A percentile compares a stretch with the other conserved stretches of the same genome.
Evolutionary conservation across 306 rosid genomes (phyloP).

Genomic region (Vigna angularis): DNA sequence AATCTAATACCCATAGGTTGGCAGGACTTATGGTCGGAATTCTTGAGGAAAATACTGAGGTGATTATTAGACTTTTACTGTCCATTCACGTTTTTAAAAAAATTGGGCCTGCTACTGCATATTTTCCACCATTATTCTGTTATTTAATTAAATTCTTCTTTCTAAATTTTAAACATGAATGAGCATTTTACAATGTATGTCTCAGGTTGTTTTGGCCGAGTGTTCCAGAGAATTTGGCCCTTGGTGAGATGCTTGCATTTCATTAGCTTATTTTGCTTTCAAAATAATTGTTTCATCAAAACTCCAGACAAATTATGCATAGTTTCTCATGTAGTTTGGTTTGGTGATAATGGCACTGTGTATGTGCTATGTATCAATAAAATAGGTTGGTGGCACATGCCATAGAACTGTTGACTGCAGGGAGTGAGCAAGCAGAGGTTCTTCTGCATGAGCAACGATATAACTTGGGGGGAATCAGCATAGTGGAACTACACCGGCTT

Average conservation of each 20-base stretch:
- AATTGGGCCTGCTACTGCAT: constrained; percentile 15
- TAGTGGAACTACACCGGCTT: constrained; percentile 87
- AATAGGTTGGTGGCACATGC: constrained; percentile 95
- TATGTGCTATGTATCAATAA: constrained; percentile 49
- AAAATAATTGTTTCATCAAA: constrained; percentile 14
- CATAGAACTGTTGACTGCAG: constrained; percentile 82
- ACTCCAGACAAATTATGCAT: neutral
- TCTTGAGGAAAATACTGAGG: constrained; percentile 94
- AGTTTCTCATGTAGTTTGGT: constrained; percentile 30
- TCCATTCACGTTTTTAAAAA: constrained; percentile 2
- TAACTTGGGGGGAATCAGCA: constrained; percentile 89
- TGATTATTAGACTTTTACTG: constrained; percentile 37
- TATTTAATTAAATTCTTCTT: constrained; percentile 24
- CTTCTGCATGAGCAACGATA: constrained; percentile 76
- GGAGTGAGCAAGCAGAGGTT: constrained; percentile 86
- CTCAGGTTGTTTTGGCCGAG: constrained; percentile 94
- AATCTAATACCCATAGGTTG: constrained; percentile 63
- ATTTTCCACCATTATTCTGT: neutral
- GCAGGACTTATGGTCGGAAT: constrained; percentile 74
- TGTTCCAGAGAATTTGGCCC: constrained; percentile 93
- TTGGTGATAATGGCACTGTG: constrained; percentile 36
- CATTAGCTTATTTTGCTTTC: constrained; percentile 30
- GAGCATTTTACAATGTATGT: constrained; percentile 49
- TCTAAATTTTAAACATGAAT: constrained; percentile 34
- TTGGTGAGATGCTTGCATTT: constrained; percentile 70